A percentile compares a stretch with the other conserved stretches of the same genome.
These are phyloP conservation scores for Teratosphaeria epicoccoides DNA, from an alignment of 2,329 filamentous ascomycete species.

Conservation along the genomic window DNA sequence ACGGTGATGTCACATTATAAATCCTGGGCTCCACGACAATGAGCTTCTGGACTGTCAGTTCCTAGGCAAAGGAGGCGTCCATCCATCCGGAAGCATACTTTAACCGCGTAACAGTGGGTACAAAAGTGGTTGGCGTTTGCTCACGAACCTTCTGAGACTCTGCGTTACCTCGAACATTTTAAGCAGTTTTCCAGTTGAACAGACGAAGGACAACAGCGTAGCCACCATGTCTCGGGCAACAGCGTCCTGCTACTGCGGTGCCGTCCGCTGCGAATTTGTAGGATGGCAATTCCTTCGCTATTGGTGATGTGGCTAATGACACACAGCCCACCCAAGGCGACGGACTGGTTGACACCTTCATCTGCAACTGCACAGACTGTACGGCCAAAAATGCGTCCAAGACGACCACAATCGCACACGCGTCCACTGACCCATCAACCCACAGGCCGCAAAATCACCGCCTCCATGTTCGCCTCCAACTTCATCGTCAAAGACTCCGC, in stretches of 20 bases:
- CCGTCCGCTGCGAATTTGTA: conserved; percentile 45
- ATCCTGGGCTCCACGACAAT: neutral
- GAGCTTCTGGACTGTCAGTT: neutral
- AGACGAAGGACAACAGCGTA: neutral
- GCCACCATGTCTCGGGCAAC: conserved; percentile 31
- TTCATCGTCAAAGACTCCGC: conserved; percentile 40
- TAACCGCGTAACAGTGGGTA: neutral
- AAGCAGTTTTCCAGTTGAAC: no score
- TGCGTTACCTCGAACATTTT: no score
- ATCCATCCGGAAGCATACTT: neutral
- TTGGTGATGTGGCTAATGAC: neutral
- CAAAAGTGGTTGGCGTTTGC: neutral
- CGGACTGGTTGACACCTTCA: conserved; percentile 40
- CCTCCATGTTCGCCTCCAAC: conserved; percentile 52
- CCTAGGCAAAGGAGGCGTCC: neutral
- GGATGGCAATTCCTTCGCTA: conserved; percentile 14
- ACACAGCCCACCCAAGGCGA: conserved; percentile 32
- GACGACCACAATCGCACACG: no score
- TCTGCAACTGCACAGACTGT: conserved; percentile 51
- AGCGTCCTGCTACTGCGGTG: conserved; percentile 49
- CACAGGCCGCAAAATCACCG: conserved; percentile 38
- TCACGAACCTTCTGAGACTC: neutral
- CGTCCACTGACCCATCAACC: no score
- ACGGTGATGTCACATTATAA: neutral
- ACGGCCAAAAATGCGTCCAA: conserved; percentile 26